These are phyloP conservation scores for Geotrichum citri-aurantii DNA, from an alignment of 1,139 yeast species.

Conservation along the genomic window DNA sequence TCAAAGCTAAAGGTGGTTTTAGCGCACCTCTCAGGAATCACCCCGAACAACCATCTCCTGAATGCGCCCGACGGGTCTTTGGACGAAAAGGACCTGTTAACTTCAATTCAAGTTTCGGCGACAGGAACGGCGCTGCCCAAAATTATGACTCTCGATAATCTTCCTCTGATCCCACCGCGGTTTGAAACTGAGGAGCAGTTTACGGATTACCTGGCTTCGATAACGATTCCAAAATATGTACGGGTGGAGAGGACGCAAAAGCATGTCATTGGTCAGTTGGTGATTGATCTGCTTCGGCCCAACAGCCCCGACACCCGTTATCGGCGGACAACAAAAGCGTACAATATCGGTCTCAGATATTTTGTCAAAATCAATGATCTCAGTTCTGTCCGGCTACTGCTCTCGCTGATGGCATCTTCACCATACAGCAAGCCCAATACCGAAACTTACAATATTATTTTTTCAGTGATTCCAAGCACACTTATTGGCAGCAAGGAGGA, in stretches of 20 bases:
- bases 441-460: conserved; percentile 42
- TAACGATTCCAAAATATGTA: conserved; percentile 18
- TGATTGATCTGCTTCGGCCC: conserved; percentile 41
- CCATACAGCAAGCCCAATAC: conserved; percentile 36
- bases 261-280: conserved; percentile 19
- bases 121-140: conserved; percentile 2
- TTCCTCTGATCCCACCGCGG: conserved; percentile 19
- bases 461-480: conserved; percentile 23
- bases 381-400: conserved; percentile 41
- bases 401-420: conserved; percentile 39
- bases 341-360: conserved; percentile 43
- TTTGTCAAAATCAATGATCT: conserved; percentile 38
- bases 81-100: conserved; percentile 5
- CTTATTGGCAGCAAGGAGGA: conserved; percentile 13
- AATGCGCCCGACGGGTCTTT: conserved; percentile 2
- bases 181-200: conserved; percentile 18
- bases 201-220: conserved; percentile 14
- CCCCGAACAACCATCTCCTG: conserved; percentile 5
- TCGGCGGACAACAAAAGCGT: conserved; percentile 37
- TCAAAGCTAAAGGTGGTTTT: conserved; percentile 9
- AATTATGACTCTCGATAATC: conserved; percentile 7
- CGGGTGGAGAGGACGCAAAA: conserved; percentile 14
- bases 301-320: conserved; percentile 36
- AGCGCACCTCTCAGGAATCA: conserved; percentile 9
- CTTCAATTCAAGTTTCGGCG: neutral